Evolutionary conservation across 2,329 filamentous ascomycete species (phyloP).

Genomic region (Clonostachys rhizophaga): DNA sequence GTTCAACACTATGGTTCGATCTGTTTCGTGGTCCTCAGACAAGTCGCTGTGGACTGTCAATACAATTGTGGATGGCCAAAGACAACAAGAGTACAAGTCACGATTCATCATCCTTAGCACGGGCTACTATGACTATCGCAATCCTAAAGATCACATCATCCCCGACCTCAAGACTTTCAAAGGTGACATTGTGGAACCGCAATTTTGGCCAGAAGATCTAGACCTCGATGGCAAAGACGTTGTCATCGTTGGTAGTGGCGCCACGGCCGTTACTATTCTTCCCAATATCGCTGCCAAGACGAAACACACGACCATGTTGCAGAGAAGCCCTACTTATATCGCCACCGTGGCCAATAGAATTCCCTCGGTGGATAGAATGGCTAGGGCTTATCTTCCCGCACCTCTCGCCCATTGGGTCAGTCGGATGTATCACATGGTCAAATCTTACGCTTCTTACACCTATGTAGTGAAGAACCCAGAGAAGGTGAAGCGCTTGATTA

Average conservation of each 20-base stretch:
- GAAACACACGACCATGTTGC: conserved; percentile 66
- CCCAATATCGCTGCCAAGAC: conserved; percentile 62
- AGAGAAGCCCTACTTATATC: conserved; percentile 69
- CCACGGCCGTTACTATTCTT: conserved; percentile 71
- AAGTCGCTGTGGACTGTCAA: conserved; percentile 48
- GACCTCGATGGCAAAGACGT: conserved; percentile 61
- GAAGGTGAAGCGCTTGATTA: conserved; percentile 39
- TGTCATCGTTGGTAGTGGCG: conserved; percentile 69
- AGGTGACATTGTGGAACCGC: conserved; percentile 60
- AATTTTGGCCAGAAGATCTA: conserved; percentile 67
- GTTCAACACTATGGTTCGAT: conserved; percentile 38
- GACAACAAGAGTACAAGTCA: conserved; percentile 2
- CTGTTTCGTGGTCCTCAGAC: conserved; percentile 44
- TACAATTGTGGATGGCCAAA: conserved; percentile 19
- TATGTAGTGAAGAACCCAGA: conserved; percentile 23
- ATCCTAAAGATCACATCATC: conserved; percentile 52
- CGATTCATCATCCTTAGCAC: conserved; percentile 46
- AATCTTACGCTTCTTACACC: too few relatives aligned
- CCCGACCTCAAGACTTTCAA: conserved; percentile 62
- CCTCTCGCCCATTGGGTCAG: conserved; percentile 42
- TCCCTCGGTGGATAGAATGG: conserved; percentile 15
- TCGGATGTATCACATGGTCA: conserved; percentile 43
- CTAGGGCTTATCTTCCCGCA: conserved; percentile 34
- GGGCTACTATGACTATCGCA: conserved; percentile 67
- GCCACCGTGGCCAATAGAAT: conserved; percentile 39